Percentiles rank a stretch among this genome's conserved stretches.
Conservation (phyloP, 495 filamentous ascomycete genomes). For the Penicillium parvum region DNA sequence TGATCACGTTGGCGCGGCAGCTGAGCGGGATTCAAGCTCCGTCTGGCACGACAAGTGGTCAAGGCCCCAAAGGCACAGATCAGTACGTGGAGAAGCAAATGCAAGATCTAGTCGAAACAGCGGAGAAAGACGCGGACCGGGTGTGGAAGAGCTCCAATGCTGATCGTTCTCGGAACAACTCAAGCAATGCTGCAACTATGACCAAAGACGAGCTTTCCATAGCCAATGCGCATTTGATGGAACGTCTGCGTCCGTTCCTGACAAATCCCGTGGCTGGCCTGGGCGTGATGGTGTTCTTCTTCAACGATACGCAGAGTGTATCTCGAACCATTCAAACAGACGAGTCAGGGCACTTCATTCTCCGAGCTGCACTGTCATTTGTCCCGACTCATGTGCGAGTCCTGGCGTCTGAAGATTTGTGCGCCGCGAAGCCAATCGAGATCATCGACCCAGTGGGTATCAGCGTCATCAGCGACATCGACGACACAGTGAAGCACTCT, state of each 20-base stretch:
- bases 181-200: constrained; percentile 54
- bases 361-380: constrained; percentile 78
- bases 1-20: constrained; percentile 77
- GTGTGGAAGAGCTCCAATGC: constrained; percentile 50
- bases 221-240: constrained; percentile 83
- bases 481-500: constrained; percentile 96
- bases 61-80: constrained; percentile 37
- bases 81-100: constrained; percentile 68
- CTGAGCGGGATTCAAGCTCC: constrained; percentile 80
- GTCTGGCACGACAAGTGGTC: constrained; percentile 29
- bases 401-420: constrained; percentile 80
- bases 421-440: constrained; percentile 66
- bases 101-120: constrained; percentile 64
- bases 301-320: constrained; percentile 70
- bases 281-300: constrained; percentile 89
- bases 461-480: constrained; percentile 94
- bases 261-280: constrained; percentile 67
- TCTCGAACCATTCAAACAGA: constrained; percentile 77
- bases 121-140: constrained; percentile 63
- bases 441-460: constrained; percentile 77
- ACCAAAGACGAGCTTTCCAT: constrained; percentile 66
- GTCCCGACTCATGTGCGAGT: constrained; percentile 85
- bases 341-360: constrained; percentile 78
- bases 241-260: constrained; percentile 82
- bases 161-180: constrained; percentile 12